These are phyloP conservation scores for Monosporozyma yasuniensis DNA, from an alignment of 805 yeast species.

Conservation along the genomic window DNA sequence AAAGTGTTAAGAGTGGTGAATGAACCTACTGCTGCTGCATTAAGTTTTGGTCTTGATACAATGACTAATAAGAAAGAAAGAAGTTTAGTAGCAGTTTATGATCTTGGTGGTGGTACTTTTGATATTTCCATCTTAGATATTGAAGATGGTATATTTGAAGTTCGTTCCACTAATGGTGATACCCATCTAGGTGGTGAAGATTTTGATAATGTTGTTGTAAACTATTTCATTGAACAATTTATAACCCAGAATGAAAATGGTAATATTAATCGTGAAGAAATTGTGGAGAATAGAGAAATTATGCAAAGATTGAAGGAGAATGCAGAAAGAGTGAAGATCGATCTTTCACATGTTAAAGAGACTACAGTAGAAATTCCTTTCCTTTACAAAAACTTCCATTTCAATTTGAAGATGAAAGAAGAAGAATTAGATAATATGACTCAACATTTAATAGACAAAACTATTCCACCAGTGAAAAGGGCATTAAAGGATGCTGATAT, in stretches of 20 bases:
- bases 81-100: slow-evolving; percentile 46
- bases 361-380: slow-evolving; percentile 65
- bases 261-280: slow-evolving; percentile 28
- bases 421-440: slow-evolving; percentile 60
- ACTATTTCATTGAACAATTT: slow-evolving; percentile 50
- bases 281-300: slow-evolving; percentile 43
- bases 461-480: slow-evolving; percentile 64
- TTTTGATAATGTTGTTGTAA: slow-evolving; percentile 58
- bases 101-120: slow-evolving; percentile 80
- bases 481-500: slow-evolving; percentile 70
- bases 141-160: slow-evolving; percentile 75
- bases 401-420: slow-evolving; percentile 51
- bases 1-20: slow-evolving; percentile 68
- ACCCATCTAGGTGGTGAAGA: slow-evolving; percentile 85
- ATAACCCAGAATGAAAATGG: slow-evolving; percentile 37
- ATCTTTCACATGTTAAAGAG: slow-evolving; percentile 53
- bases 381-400: slow-evolving; percentile 51
- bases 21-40: slow-evolving; percentile 82
- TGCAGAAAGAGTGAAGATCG: slow-evolving; percentile 70
- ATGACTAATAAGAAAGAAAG: slow-evolving; percentile 27
- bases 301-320: slow-evolving; percentile 75
- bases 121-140: slow-evolving; percentile 72
- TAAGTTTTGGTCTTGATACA: slow-evolving; percentile 68
- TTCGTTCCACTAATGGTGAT: slow-evolving; percentile 74
- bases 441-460: slow-evolving; percentile 53